Base-by-base conservation (phyloP, 2,329 filamentous ascomycete genomes). In the Cladosporium halotolerans region DNA sequence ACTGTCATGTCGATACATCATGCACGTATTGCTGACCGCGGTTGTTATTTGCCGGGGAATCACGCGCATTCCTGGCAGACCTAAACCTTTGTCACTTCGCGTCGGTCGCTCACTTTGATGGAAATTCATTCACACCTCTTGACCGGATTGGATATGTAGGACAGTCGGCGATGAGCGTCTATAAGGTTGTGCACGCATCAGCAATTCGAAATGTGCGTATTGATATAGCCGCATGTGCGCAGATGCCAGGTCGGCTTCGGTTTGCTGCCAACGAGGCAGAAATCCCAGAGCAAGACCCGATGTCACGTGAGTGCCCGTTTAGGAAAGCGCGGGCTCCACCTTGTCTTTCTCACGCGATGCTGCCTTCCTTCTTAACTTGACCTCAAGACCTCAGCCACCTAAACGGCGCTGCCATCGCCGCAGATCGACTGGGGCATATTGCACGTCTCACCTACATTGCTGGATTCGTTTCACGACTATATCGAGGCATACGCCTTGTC, bases 241-340 rank as follows among this genome's bases (percentile, higher is more conserved):
- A 28, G 1, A 28, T 28, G 23, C 23, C 23, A 4, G 36, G n/a
- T 9, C 36, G 16, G 9, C 36, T 39, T 14, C 3, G n/a, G n/a
- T 9, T 14, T 39, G n/a, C 36, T 14, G 16, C 10, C 36, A 39
- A 8, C 36, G 8, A 39, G 9, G 36, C 36, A 39, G 36, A 14
- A 28, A 13, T 39, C 36, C 36, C 36, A 39, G 16, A n/a, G 13
- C 16, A 13, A 13, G 16, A 39, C 16, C n/a, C n/a, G 8, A 14
- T 14, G 36, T 39, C 36, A 39, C 36, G 36, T 39, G 36, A 39
- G 34, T 39, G 36, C 31, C 48, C 48, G 47, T 50, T 50, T 49
- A 49, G 46, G 46, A 49, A 51, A 51, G 48, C 40, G 48, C 40
- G 40, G 40, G 34, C 47, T 39, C 47, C 34, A 32, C 42, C 31